Evolutionary conservation across 139 green algal genomes (phyloP).

Genomic region (Micromonas pusilla): DNA sequence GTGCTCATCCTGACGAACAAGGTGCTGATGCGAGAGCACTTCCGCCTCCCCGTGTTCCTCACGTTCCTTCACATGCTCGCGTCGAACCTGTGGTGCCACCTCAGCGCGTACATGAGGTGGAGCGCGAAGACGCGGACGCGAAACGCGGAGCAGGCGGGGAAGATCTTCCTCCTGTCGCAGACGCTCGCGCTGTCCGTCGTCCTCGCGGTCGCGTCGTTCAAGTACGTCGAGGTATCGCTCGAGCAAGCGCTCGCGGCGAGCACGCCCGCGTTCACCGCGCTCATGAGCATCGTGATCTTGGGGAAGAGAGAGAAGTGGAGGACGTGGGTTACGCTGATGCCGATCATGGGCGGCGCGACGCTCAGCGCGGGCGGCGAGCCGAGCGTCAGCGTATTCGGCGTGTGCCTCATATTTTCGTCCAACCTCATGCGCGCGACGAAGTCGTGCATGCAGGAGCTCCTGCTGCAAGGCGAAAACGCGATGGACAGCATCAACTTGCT

Average conservation of each 20-base stretch:
- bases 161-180: background rate
- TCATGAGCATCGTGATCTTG: background rate
- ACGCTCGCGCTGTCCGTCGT: background rate
- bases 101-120: background rate
- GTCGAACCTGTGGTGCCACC: constrained; percentile 1
- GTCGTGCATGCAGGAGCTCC: constrained; percentile 63
- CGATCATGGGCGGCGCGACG: background rate
- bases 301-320: background rate
- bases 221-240: background rate
- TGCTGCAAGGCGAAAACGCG: constrained; percentile 51
- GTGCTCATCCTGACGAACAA: background rate
- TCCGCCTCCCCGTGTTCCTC: constrained; percentile 3
- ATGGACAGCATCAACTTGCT: background rate
- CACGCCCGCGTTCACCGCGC: background rate
- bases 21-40: background rate
- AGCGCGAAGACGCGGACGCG: background rate
- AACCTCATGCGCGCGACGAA: constrained; percentile 66
- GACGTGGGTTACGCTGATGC: background rate
- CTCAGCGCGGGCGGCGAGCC: background rate
- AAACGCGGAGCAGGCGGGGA: background rate
- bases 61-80: constrained; percentile 15
- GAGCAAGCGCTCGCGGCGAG: background rate
- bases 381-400: background rate
- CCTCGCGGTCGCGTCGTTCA: constrained; percentile 3
- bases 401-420: constrained; percentile 41